Base-by-base conservation (phyloP, 148 eudicot genomes). In the Vaccinium myrtillus region DNA sequence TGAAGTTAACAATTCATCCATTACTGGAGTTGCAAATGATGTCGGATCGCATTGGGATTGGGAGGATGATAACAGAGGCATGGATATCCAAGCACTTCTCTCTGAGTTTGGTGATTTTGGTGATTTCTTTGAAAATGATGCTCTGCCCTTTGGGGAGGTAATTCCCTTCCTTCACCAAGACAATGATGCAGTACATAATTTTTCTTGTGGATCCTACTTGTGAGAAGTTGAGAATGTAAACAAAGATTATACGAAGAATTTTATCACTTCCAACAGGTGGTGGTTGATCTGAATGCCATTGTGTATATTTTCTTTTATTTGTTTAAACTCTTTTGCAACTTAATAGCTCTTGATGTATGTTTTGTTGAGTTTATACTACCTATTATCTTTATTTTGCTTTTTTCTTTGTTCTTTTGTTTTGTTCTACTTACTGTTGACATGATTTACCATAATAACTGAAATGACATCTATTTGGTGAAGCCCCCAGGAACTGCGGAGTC, bases 31-130 rank as follows among this genome's bases (percentile, higher is more conserved):
- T 86, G 90, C 89, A 88, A 92, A 86, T 90, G 99, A 94, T 69
- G 83, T 89, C 48, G 94, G 90, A 74, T 88, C 93, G 65, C 91
- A 87, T 2, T 97, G 95, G 98, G 98, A 92, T 77, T 95, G 96
- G 99, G 99, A 95, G 86, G 98, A 92, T 90, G 98, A 94, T 84
- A 96, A 92, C 70, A 88, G 91, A 83, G 99, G 91, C 82, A 91
- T 94, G 94, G 99, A 96, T 90, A 97, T 97, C 84, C 92, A 97
- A 90, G 93, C 99, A 80, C 95, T 97, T 83, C 91, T 97, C 39
- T 90, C 98, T 51, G 99, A 97, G 87, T 97, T 97, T 86, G 99
- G 99, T 43, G 98, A 95, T 82, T 97, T 97, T 83, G 99, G 99
- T 65, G 99, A 97, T 88, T 94, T 97, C 84, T 97, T 97, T 85